Evolutionary conservation across 179 eudicot genomes (phyloP), one percentile per base, ranked within the genome.

Genomic region (Nepenthes alata): DNA sequence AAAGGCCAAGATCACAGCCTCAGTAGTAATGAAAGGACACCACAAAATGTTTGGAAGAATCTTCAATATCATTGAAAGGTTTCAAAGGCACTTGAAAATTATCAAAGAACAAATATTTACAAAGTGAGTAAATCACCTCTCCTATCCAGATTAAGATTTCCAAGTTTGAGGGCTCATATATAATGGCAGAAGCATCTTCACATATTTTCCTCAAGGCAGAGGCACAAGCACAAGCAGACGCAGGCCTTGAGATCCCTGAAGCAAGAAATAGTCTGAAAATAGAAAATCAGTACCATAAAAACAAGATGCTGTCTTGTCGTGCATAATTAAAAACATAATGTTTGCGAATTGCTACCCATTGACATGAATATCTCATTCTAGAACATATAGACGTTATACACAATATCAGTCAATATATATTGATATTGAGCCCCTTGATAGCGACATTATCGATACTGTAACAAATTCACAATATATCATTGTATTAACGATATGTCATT

Each of bases 81-180:
- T 49, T 49, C 11, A 52, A 6, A 15, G 52, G n/a, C 2, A 48
- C 3, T 48, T 10, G 36, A 62, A 62, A 16, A 37, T 51, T 13
- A 4, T 49, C 11, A 50, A 49, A 37, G 12, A 61, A 68, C 56
- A 15, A 11, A 50, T 11, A 63, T 0, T 34, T 2, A 11, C 53
- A 14, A 62, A 69, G 59, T 51, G 56, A 47, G 47, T 13, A 50
- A 70, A 79, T 71, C 67, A 94, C 99, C 97, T 94, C 96, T 66
- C 85, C 94, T 14, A 90, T 87, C 90, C 93, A 90, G 62, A 94
- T 80, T 57, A 94, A 77, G 64, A 90, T 77, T 72, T 94, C 96
- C 83, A 94, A 73, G 74, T 76, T 84, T 34, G 96, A 85, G 53
- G 85, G 79, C 66, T 83, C 94, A 73, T 58, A 63, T 81, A 85